Conservation (phyloP, 75 land plant species). For the Pinus albicaulis region DNA sequence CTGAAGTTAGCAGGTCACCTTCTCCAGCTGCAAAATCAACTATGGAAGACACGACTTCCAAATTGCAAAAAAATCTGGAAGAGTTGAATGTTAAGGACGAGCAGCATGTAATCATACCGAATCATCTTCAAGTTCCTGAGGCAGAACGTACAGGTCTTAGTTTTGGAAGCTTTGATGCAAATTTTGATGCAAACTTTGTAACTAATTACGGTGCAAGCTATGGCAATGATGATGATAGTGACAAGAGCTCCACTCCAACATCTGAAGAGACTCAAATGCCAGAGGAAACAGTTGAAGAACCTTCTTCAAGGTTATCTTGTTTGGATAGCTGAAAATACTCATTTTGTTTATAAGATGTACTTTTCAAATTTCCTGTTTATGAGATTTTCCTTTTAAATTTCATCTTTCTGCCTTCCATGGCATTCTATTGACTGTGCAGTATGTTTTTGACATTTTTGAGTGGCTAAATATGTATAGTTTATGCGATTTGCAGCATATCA, state of each 20-base stretch:
- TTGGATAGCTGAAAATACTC: neutral
- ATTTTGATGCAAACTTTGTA: slow-evolving; percentile 28
- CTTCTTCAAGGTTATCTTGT: slow-evolving; percentile 33
- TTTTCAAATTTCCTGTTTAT: neutral
- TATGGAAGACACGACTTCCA: slow-evolving; percentile 28
- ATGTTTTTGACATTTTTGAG: neutral
- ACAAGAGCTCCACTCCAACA: slow-evolving; percentile 33
- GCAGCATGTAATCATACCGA: slow-evolving; percentile 80
- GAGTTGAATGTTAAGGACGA: slow-evolving; percentile 49
- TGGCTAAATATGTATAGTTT: neutral
- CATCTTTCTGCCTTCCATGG: neutral
- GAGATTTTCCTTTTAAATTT: no score
- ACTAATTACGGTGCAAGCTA: slow-evolving; percentile 11
- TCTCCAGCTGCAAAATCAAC: slow-evolving; percentile 19
- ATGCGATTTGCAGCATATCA: slow-evolving; percentile 24
- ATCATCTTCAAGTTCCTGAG: slow-evolving; percentile 89
- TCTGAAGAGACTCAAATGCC: slow-evolving; percentile 41
- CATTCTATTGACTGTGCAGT: neutral
- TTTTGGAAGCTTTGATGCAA: slow-evolving; percentile 85
- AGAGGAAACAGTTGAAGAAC: slow-evolving; percentile 50
- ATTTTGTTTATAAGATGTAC: neutral
- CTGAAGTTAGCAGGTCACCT: slow-evolving; percentile 22
- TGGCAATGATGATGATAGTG: slow-evolving; percentile 22
- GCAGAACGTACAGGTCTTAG: slow-evolving; percentile 68
- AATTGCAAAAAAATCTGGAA: slow-evolving; percentile 50